phyloP scores from a whole-genome alignment of 2,329 filamentous ascomycete genomes.

The Ilyonectria mors-panacis region DNA sequence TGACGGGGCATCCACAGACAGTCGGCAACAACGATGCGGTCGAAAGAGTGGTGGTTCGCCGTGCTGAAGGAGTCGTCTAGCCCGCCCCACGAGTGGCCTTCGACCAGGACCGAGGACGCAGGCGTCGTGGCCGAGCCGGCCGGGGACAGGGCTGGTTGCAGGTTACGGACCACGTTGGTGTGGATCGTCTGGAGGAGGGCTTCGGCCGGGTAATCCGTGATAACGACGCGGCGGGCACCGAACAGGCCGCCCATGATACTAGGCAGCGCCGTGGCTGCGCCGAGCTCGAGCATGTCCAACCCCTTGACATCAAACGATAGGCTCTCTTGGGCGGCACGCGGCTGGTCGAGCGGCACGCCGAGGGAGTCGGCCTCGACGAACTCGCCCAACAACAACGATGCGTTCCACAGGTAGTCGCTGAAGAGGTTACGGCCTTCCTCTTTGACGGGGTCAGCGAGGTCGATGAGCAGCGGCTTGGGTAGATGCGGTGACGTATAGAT shows the following conservation, averaged over 20 bases:
- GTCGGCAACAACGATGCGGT: conserved; percentile 78
- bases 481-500: conserved; percentile 71
- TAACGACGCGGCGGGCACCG: conserved; percentile 66
- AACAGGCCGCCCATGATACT: conserved; percentile 65
- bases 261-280: conserved; percentile 74
- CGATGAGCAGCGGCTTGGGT: conserved; percentile 60
- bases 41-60: conserved; percentile 61
- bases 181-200: conserved; percentile 72
- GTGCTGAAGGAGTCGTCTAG: conserved; percentile 53
- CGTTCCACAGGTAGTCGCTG: conserved; percentile 83
- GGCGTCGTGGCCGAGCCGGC: conserved; percentile 35
- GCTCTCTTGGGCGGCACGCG: conserved; percentile 26
- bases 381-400: conserved; percentile 69
- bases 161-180: conserved; percentile 70
- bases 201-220: conserved; percentile 78
- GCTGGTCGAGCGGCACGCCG: conserved; percentile 34
- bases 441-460: conserved; percentile 62
- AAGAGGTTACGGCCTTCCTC: conserved; percentile 74
- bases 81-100: conserved; percentile 77
- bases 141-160: conserved; percentile 55
- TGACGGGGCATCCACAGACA: conserved; percentile 83
- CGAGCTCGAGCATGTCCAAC: conserved; percentile 73
- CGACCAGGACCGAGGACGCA: conserved; percentile 57
- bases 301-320: conserved; percentile 64
- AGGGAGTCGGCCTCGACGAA: conserved; percentile 67